These are phyloP conservation scores for Rosellinia necatrix DNA, from an alignment of 2,329 filamentous ascomycete species.

Conservation along the genomic window DNA sequence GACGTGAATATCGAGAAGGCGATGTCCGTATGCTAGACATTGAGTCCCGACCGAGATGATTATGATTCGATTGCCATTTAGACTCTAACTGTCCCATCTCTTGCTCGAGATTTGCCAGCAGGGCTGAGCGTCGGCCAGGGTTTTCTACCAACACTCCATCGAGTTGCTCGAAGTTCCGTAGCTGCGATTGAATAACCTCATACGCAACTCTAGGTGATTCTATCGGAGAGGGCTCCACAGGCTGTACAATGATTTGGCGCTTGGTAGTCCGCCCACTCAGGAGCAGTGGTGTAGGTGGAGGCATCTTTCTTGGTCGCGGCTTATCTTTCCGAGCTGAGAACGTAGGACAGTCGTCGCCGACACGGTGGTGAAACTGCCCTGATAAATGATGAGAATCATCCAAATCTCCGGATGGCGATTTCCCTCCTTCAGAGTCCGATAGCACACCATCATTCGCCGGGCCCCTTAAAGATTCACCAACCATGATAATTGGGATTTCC, in stretches of 20 bases:
- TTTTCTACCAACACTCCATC: conserved; percentile 44
- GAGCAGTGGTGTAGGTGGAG: conserved; percentile 60
- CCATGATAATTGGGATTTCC: conserved; percentile 51
- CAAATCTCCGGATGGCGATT: conserved; percentile 24
- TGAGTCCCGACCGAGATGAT: conserved; percentile 56
- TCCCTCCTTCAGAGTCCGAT: conserved; percentile 38
- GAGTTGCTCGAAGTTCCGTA: conserved; percentile 53
- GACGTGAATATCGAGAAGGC: conserved; percentile 41
- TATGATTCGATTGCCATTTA: conserved; percentile 63
- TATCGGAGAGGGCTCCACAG: conserved; percentile 56
- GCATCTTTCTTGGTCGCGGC: conserved; percentile 54
- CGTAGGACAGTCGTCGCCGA: conserved; percentile 62
- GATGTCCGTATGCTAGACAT: conserved; percentile 51
- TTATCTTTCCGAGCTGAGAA: conserved; percentile 60
- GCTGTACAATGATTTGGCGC: conserved; percentile 50
- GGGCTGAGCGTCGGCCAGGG: conserved; percentile 49
- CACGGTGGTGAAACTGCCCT: conserved; percentile 57
- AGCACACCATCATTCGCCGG: conserved; percentile 33
- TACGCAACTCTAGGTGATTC: conserved; percentile 57
- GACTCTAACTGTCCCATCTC: conserved; percentile 66
- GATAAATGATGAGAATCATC: conserved; percentile 1
- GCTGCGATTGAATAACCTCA: conserved; percentile 56
- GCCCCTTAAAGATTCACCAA: conserved; percentile 44
- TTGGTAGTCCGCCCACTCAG: conserved; percentile 50
- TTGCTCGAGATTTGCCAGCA: conserved; percentile 63